A percentile compares a stretch with the other conserved stretches of the same genome.
Evolutionary conservation across 108 stramenopile species (phyloP).

Genomic region (Nannochloropsis salina): DNA sequence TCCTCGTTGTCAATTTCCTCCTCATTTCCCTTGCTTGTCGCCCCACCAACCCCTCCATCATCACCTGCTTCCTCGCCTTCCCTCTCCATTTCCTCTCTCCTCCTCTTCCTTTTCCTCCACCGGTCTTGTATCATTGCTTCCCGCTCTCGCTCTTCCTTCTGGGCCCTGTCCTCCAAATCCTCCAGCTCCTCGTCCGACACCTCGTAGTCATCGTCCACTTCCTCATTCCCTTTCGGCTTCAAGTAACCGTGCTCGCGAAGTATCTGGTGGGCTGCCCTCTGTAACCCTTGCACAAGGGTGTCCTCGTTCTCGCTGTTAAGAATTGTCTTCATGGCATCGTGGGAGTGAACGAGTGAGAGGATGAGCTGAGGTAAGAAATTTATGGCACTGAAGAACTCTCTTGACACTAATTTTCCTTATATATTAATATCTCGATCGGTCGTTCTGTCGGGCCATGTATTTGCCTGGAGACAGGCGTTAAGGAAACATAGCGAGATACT

Average conservation of each 20-base stretch:
- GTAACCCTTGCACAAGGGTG: neutral
- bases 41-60: neutral
- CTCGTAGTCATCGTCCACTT: neutral
- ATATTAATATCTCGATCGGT: no score
- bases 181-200: neutral
- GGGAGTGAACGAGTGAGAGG: neutral
- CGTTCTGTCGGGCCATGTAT: no score
- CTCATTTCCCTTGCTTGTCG: neutral
- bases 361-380: neutral
- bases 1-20: neutral
- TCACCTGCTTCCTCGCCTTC: neutral
- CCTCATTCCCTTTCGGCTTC: neutral
- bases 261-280: neutral
- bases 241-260: neutral
- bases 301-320: conserved; percentile 20
- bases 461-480: no score
- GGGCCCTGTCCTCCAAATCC: neutral
- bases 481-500: no score
- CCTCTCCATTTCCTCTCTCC: neutral
- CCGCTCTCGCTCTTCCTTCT: neutral
- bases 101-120: neutral
- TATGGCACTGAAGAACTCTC: no score
- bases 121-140: neutral
- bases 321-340: neutral
- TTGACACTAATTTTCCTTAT: no score